Conservation (phyloP, 805 yeast genomes). For the Torulaspora franciscae region DNA sequence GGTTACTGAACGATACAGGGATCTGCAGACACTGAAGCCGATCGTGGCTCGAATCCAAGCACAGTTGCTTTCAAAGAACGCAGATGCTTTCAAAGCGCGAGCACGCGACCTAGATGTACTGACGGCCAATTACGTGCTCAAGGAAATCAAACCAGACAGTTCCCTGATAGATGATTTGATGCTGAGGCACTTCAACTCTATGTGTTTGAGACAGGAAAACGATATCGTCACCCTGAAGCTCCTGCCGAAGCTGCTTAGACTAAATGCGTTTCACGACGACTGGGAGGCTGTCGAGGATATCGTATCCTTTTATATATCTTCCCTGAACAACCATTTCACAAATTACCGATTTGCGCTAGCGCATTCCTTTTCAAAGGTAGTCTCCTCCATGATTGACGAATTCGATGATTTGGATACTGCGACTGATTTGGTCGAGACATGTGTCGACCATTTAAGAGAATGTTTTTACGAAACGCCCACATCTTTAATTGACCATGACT, state of each 20-base stretch:
- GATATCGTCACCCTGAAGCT: constrained; percentile 14
- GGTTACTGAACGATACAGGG: constrained; percentile 34
- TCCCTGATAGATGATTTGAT: constrained; percentile 6
- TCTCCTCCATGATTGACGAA: constrained; percentile 29
- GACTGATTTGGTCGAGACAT: constrained; percentile 25
- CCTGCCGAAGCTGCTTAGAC: constrained; percentile 25
- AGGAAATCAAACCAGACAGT: constrained; percentile 5
- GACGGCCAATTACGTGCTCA: constrained; percentile 20
- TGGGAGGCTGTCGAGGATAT: constrained; percentile 45
- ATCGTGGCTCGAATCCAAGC: constrained; percentile 33
- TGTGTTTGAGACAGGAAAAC: constrained; percentile 9
- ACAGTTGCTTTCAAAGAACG: constrained; percentile 30
- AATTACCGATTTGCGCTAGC: constrained; percentile 61
- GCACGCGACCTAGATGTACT: constrained; percentile 13
- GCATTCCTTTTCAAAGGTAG: constrained; percentile 54
- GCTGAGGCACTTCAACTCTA: constrained; percentile 5
- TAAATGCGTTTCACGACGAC: constrained; percentile 25
- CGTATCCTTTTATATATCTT: constrained; percentile 43
- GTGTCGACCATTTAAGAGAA: constrained; percentile 25
- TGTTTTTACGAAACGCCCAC: constrained; percentile 10
- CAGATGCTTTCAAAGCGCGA: constrained; percentile 12
- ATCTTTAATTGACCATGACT: constrained; percentile 29
- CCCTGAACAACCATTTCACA: constrained; percentile 48
- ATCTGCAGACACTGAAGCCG: constrained; percentile 42
- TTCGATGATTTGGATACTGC: constrained; percentile 25